Evolutionary conservation across 371 early-diverging fungal species (phyloP).

Genomic region (Mucor irregularis): DNA sequence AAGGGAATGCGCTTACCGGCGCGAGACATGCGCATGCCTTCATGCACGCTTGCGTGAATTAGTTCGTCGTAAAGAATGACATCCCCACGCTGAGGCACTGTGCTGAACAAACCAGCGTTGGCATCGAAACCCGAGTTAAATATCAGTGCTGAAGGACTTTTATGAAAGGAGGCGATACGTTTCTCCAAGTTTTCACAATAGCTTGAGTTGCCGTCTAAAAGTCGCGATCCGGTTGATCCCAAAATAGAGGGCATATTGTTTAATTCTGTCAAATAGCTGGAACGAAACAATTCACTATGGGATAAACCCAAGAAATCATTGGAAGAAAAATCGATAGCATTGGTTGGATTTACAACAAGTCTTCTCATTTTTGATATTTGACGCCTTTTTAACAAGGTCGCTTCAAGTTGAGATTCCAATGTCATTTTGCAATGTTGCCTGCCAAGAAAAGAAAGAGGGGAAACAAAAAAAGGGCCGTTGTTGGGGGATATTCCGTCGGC

Average conservation of each 20-base stretch:
- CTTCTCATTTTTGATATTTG: slow-evolving; percentile 44
- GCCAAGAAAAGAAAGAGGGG: slow-evolving; percentile 6
- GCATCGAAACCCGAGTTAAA: slow-evolving; percentile 89
- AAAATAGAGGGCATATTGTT: slow-evolving; percentile 35
- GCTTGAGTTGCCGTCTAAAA: slow-evolving; percentile 74
- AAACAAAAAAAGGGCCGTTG: background rate
- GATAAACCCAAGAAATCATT: slow-evolving; percentile 84
- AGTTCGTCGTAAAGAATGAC: slow-evolving; percentile 72
- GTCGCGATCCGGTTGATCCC: slow-evolving; percentile 81
- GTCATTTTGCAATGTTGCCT: slow-evolving; percentile 1
- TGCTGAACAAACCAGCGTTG: slow-evolving; percentile 70
- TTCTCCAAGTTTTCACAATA: slow-evolving; percentile 64
- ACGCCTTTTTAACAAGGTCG: slow-evolving; percentile 32
- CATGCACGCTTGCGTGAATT: slow-evolving; percentile 84
- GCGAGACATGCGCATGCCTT: slow-evolving; percentile 70
- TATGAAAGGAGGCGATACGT: slow-evolving; percentile 64
- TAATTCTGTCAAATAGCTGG: slow-evolving; percentile 49
- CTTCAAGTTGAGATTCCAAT: slow-evolving; percentile 20
- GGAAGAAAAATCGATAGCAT: slow-evolving; percentile 72
- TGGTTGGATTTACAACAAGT: slow-evolving; percentile 39
- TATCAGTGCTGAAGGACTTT: slow-evolving; percentile 62
- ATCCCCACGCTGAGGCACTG: slow-evolving; percentile 69
- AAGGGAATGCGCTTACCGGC: slow-evolving; percentile 54
- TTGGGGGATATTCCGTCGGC: no score
- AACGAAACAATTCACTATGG: slow-evolving; percentile 38